Percentiles rank a stretch among this genome's conserved stretches.
Conservation (phyloP, 2,329 filamentous ascomycete species). For the Penicillium concentricum region DNA sequence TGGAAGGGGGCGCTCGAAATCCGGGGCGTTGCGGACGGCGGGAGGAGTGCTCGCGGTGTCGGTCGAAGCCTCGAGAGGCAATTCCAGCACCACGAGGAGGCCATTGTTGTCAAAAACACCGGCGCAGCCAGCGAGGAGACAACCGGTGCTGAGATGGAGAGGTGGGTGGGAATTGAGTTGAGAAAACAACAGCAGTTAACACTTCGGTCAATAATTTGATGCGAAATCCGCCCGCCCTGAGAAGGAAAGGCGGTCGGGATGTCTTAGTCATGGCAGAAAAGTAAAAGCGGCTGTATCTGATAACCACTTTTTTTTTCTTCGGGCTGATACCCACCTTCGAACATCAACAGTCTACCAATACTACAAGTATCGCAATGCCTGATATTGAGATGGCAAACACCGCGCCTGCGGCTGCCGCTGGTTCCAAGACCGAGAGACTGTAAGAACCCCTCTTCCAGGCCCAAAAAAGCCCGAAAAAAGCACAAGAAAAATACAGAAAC, state of each 20-base stretch:
- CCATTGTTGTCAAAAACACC: slow-evolving; percentile 48
- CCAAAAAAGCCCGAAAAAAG: not conserved
- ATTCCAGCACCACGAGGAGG: slow-evolving; percentile 59
- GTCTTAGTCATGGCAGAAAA: slow-evolving; percentile 25
- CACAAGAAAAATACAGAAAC: slow-evolving; percentile 11
- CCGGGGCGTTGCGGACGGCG: slow-evolving; percentile 47
- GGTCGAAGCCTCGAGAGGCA: slow-evolving; percentile 54
- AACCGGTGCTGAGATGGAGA: slow-evolving; percentile 25
- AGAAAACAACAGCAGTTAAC: slow-evolving; percentile 8
- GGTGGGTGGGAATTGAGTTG: slow-evolving; percentile 17
- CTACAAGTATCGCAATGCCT: slow-evolving; percentile 25
- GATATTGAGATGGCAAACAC: slow-evolving; percentile 28
- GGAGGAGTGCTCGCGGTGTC: slow-evolving; percentile 35
- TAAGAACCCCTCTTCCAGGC: slow-evolving; percentile 24
- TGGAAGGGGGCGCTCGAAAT: slow-evolving; percentile 46
- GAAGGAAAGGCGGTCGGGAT: slow-evolving; percentile 23
- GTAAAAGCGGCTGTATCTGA: slow-evolving; percentile 30
- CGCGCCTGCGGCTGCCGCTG: slow-evolving; percentile 13
- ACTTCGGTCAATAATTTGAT: slow-evolving; percentile 25
- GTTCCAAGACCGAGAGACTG: slow-evolving; percentile 42
- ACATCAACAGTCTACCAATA: slow-evolving; percentile 2
- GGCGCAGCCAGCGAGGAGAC: slow-evolving; percentile 33
- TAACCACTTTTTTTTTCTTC: slow-evolving; percentile 33
- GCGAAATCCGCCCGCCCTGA: slow-evolving; percentile 20
- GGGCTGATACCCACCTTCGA: slow-evolving; percentile 12